These are phyloP conservation scores for Moesziomyces aphidis DNA, from an alignment of 1,284 basidiomycete species.

Conservation along the genomic window DNA sequence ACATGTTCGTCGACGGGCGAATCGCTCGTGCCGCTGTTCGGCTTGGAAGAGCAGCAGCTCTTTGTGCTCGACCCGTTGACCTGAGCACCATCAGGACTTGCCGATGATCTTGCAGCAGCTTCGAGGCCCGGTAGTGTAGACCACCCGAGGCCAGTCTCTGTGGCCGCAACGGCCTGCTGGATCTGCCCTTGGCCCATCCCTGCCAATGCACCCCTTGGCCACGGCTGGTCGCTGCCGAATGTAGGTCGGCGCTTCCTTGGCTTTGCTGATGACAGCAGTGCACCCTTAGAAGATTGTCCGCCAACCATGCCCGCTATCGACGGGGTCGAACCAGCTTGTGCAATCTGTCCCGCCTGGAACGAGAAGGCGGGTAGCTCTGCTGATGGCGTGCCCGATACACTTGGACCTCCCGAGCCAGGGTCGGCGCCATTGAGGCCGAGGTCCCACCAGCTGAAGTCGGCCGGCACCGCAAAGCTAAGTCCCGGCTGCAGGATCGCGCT, in stretches of 20 bases:
- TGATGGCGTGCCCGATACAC: slow-evolving; percentile 21
- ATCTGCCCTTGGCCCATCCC: slow-evolving; percentile 54
- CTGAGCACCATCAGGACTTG: slow-evolving; percentile 12
- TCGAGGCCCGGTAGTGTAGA: slow-evolving; percentile 28
- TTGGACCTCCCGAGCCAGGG: slow-evolving; percentile 13
- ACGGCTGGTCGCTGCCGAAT: slow-evolving; percentile 23
- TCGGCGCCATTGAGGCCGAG: slow-evolving; percentile 39
- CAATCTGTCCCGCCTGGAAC: background rate
- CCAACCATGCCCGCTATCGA: background rate
- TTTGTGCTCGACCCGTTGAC: background rate
- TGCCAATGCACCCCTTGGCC: slow-evolving; percentile 40
- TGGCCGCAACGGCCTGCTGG: slow-evolving; percentile 37
- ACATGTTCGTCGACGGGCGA: background rate
- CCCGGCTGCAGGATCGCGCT: slow-evolving; percentile 55
- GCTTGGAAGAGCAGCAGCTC: slow-evolving; percentile 32
- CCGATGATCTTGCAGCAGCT: background rate
- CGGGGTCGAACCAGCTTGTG: background rate
- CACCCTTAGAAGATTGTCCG: slow-evolving; percentile 2
- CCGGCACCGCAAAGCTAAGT: slow-evolving; percentile 63
- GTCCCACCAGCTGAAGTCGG: slow-evolving; percentile 67
- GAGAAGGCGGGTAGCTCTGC: slow-evolving; percentile 17
- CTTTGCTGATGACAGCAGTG: background rate
- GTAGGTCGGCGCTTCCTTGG: slow-evolving; percentile 12
- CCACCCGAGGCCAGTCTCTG: slow-evolving; percentile 42
- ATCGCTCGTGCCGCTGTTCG: background rate